Percentiles rank a stretch among this genome's conserved stretches.
These are phyloP conservation scores for Takakia lepidozioides DNA, from an alignment of 225 moss, liverwort and hornwort species.

Conservation along the genomic window DNA sequence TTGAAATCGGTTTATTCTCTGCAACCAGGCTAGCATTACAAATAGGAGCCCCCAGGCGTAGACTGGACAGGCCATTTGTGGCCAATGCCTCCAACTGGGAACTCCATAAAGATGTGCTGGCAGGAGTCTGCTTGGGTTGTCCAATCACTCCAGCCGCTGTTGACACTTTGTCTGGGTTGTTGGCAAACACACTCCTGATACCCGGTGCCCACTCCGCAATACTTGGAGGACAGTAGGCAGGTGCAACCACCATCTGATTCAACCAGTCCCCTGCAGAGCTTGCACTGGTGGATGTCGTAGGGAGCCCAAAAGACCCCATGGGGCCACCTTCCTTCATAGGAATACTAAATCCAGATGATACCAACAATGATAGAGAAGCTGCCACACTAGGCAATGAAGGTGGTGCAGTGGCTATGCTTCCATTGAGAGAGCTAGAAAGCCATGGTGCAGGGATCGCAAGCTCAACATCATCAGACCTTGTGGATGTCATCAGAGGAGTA, in stretches of 20 bases:
- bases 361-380: slow-evolving; percentile 24
- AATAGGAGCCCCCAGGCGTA: slow-evolving; percentile 18
- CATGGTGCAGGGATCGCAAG: slow-evolving; percentile 33
- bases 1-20: slow-evolving; percentile 19
- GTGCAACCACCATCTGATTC: slow-evolving; percentile 43
- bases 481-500: slow-evolving; percentile 22
- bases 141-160: slow-evolving; percentile 46
- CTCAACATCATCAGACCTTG: slow-evolving; percentile 26
- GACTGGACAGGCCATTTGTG: slow-evolving; percentile 37
- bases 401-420: slow-evolving; percentile 11
- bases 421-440: slow-evolving; percentile 11
- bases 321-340: slow-evolving; percentile 17
- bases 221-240: slow-evolving; percentile 23
- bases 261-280: slow-evolving; percentile 68
- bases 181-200: slow-evolving; percentile 44
- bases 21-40: slow-evolving; percentile 20
- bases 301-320: slow-evolving; percentile 27
- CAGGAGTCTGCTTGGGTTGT: slow-evolving; percentile 49
- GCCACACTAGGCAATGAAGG: slow-evolving; percentile 17
- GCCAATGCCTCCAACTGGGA: slow-evolving; percentile 49
- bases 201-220: slow-evolving; percentile 42
- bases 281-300: slow-evolving; percentile 23
- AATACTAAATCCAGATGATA: slow-evolving; percentile 19
- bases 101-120: slow-evolving; percentile 74
- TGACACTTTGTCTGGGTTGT: slow-evolving; percentile 53